Conservation (phyloP, 805 yeast genomes). For the Jamesozyma gamospora region DNA sequence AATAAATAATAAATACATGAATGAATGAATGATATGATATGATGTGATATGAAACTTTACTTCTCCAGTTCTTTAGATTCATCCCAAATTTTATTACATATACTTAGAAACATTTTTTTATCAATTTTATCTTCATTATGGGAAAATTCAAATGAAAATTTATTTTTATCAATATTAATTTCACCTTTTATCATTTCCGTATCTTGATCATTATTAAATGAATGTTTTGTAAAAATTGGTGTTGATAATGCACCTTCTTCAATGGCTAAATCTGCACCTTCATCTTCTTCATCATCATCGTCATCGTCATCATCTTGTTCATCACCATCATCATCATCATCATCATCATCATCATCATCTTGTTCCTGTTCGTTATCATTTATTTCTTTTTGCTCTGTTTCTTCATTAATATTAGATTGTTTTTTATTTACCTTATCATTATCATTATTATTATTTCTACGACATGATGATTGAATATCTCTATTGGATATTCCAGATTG, state of each 20-base stretch:
- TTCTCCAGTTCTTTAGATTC: slow-evolving; percentile 11
- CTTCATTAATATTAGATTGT: too few relatives aligned
- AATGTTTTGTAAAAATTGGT: slow-evolving; percentile 7
- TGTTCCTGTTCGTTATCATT: neutral
- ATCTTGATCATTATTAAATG: neutral
- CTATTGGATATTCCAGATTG: too few relatives aligned
- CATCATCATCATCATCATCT: slow-evolving; percentile 2
- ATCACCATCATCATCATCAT: slow-evolving; percentile 1
- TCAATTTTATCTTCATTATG: slow-evolving; percentile 11
- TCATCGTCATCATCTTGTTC: neutral
- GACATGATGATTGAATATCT: too few relatives aligned
- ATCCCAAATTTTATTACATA: slow-evolving; percentile 29
- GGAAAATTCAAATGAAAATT: slow-evolving; percentile 23
- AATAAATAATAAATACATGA: too few relatives aligned
- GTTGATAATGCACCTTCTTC: slow-evolving; percentile 19
- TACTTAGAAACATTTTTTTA: slow-evolving; percentile 26
- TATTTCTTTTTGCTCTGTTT: neutral
- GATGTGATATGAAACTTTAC: too few relatives aligned
- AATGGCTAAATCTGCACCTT: slow-evolving; percentile 20
- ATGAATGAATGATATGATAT: too few relatives aligned
- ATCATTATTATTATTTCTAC: too few relatives aligned
- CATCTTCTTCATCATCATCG: slow-evolving; percentile 11
- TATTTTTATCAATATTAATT: slow-evolving; percentile 17
- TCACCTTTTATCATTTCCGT: slow-evolving; percentile 14
- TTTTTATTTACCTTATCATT: too few relatives aligned